phyloP scores from a whole-genome alignment of 2,329 filamentous ascomycete genomes.

The Bipolaris sorokiniana region DNA sequence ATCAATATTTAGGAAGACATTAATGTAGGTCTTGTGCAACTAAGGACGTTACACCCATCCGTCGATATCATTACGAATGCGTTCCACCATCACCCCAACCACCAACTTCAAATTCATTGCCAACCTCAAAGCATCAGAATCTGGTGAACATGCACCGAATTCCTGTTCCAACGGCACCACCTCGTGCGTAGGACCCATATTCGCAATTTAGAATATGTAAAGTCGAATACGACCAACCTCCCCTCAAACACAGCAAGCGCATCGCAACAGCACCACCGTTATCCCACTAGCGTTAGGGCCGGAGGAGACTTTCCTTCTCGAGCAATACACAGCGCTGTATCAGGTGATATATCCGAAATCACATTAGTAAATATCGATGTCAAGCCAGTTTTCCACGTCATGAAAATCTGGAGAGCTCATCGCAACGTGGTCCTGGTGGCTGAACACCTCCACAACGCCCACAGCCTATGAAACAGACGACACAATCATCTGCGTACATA shows the following conservation, averaged over 20 bases:
- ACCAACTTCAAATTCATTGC: no score
- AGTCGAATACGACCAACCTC: not conserved
- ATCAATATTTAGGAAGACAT: no score
- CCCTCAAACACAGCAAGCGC: not conserved
- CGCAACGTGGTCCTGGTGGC: conserved; percentile 1
- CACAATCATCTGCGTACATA: not conserved
- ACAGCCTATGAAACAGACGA: not conserved
- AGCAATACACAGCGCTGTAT: not conserved
- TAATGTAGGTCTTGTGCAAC: no score
- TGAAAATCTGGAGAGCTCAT: conserved; percentile 6
- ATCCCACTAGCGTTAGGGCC: not conserved
- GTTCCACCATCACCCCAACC: no score
- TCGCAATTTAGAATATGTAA: no score
- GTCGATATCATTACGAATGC: no score
- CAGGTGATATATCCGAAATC: conserved; percentile 5
- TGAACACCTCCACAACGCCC: conserved; percentile 1
- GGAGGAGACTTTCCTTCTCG: not conserved
- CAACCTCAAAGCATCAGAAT: no score
- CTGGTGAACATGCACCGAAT: no score
- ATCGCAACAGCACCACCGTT: not conserved
- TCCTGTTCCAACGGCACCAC: no score
- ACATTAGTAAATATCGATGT: conserved; percentile 4
- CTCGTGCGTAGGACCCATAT: no score
- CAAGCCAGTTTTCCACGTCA: not conserved
- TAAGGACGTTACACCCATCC: no score